Base-by-base conservation (phyloP, 148 eudicot genomes). In the Persicaria maculosa region DNA sequence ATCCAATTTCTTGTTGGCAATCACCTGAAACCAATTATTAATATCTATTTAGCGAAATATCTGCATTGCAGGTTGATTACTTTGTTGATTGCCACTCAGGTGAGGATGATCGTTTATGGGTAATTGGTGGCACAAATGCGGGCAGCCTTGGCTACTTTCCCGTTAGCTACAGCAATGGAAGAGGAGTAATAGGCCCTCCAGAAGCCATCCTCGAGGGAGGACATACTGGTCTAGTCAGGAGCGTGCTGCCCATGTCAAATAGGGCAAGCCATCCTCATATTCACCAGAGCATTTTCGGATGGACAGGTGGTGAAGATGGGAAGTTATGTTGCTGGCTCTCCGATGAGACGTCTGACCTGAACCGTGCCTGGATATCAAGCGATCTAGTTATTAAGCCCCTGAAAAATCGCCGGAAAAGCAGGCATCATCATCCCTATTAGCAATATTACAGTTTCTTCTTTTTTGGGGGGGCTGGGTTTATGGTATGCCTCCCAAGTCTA, bases 271-370 rank as follows among this genome's bases (percentile, higher is more conserved):
- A 74, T 40, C 50, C 81, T 52, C 79, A 77, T 14, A 77, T 68
- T 74, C 83, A 71, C 31, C 50, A 74, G n/a, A 89, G 92, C 73
- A 72, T 89, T 48, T 95, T 90, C 72, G 97, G 96, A 46, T 95
- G 99, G 99, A 90, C 91, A 1, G 97, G 99, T 31, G 99, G 97
- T 7, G 99, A 95, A 75, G 99, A 95, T 83, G 99, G 99, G 12
- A 89, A 96, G 45, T 76, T 95, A 68, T 92, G 99, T 85, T 92
- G 96, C 75, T 95, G 99, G 99, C 80, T 81, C 44, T 85, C 99
- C 0, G 94, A 92, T 55, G 91, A 82, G 72, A 82, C 83, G 0
- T 74, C 80, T 11, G 86, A 86, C 65, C 72, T 75, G 20, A 86
- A 80, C 67, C 88, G 79, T 31, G 95, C 99, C 0, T 95, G 97